phyloP scores from a whole-genome alignment of 1,284 basidiomycete genomes.

The Hymenochaete sp. region DNA sequence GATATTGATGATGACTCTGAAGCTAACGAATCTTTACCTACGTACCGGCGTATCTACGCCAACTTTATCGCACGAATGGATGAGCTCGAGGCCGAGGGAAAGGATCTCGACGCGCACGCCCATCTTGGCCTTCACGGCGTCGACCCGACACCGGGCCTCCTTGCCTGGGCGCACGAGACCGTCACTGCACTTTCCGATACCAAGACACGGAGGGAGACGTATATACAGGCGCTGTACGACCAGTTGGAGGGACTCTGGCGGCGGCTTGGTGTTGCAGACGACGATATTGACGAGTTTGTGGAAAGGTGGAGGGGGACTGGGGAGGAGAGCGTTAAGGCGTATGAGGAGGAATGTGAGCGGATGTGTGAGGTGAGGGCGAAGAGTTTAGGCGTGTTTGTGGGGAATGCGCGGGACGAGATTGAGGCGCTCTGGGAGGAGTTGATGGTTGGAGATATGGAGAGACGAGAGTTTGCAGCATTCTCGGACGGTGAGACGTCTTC shows the following conservation, averaged over 20 bases:
- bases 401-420: conserved; percentile 78
- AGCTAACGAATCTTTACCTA: conserved; percentile 28
- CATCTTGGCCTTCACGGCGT: conserved; percentile 45
- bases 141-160: conserved; percentile 56
- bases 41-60: conserved; percentile 52
- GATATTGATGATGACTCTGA: too few species aligned
- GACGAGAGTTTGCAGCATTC: conserved; percentile 72
- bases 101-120: conserved; percentile 35
- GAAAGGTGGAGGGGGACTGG: conserved; percentile 73
- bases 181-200: conserved; percentile 57
- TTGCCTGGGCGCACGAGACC: conserved; percentile 53
- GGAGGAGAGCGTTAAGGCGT: conserved; percentile 63
- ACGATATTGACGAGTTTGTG: conserved; percentile 75
- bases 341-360: conserved; percentile 84
- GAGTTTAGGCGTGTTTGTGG: conserved; percentile 81
- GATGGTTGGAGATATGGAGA: conserved; percentile 78
- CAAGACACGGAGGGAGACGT: conserved; percentile 60
- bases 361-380: conserved; percentile 86
- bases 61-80: conserved; percentile 55
- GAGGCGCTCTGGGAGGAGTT: conserved; percentile 77
- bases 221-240: conserved; percentile 82
- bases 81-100: conserved; percentile 45
- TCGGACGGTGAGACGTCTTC: conserved; percentile 54
- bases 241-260: conserved; percentile 77
- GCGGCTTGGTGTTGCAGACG: conserved; percentile 62